A percentile compares a stretch with the other conserved stretches of the same genome.
Conservation (phyloP, 495 filamentous ascomycete genomes). For the Hamigera avellanea region DNA sequence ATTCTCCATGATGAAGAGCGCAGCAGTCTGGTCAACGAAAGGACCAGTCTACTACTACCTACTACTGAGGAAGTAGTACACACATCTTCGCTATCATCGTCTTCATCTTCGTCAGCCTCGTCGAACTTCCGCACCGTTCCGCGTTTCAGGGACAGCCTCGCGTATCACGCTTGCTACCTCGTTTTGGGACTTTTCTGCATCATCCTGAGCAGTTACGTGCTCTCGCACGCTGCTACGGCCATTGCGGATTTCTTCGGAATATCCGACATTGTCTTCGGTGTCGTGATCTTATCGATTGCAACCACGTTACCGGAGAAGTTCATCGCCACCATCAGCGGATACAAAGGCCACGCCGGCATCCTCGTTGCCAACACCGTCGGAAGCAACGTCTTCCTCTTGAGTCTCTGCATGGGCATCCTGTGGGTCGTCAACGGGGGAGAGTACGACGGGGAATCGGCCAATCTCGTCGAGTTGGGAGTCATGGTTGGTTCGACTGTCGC, state of each 20-base stretch:
- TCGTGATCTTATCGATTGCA: constrained; percentile 42
- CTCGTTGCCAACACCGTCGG: constrained; percentile 43
- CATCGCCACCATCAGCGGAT: constrained; percentile 33
- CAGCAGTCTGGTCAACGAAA: not conserved
- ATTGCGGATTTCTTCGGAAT: constrained; percentile 27
- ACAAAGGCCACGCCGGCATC: constrained; percentile 34
- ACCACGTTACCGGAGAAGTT: constrained; percentile 48
- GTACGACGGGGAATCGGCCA: constrained; percentile 9
- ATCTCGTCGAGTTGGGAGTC: constrained; percentile 21
- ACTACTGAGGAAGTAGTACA: no score
- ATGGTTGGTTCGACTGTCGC: constrained; percentile 22
- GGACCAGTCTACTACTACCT: no score
- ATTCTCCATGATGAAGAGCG: constrained; percentile 5
- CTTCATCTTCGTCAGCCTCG: not conserved
- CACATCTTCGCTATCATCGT: not conserved
- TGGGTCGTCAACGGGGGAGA: constrained; percentile 16
- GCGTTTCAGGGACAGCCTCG: constrained; percentile 1
- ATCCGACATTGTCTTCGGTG: constrained; percentile 37
- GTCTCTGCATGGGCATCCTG: constrained; percentile 36
- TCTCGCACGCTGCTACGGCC: constrained; percentile 27
- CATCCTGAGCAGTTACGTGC: constrained; percentile 35
- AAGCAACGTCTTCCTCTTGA: constrained; percentile 44
- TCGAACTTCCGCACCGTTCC: not conserved
- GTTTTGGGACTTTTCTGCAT: constrained; percentile 36
- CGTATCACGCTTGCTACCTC: constrained; percentile 32